A percentile compares a stretch with the other conserved stretches of the same genome.
Evolutionary conservation across 2,329 filamentous ascomycete genomes (phyloP).

Genomic region (Aureobasidium vineae): DNA sequence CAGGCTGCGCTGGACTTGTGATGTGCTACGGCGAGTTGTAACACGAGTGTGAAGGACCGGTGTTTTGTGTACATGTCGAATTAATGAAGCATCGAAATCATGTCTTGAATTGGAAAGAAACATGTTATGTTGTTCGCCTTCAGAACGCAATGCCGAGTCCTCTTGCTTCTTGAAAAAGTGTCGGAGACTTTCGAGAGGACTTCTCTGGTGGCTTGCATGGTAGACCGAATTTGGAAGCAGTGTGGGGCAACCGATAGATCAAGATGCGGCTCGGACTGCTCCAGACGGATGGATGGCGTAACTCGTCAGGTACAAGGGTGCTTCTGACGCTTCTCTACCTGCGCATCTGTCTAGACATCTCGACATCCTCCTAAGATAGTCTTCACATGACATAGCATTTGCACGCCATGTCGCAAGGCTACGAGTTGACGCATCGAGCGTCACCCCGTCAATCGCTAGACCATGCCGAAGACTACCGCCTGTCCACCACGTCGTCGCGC

Average conservation of each 20-base stretch:
- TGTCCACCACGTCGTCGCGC: conserved; percentile 37
- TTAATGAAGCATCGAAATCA: neutral
- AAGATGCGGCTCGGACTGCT: neutral
- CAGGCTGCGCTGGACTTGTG: conserved; percentile 8
- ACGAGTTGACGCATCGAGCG: conserved; percentile 16
- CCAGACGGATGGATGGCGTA: neutral
- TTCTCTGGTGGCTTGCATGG: neutral
- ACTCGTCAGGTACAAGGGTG: conserved; percentile 1
- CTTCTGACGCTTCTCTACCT: neutral
- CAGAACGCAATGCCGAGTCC: no score
- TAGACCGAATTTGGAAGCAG: neutral
- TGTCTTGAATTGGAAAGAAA: no score
- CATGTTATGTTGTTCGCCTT: neutral
- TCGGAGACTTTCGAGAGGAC: neutral
- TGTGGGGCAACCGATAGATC: conserved; percentile 9
- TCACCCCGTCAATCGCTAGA: conserved; percentile 17
- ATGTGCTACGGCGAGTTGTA: neutral
- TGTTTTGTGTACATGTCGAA: neutral
- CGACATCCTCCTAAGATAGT: neutral
- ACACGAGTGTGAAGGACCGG: neutral
- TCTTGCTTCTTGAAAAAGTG: no score
- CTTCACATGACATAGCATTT: conserved; percentile 1
- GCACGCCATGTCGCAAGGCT: conserved; percentile 14
- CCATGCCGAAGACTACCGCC: conserved; percentile 32
- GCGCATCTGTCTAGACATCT: neutral